Evolutionary conservation across 805 yeast species (phyloP).

Genomic region (Pichia membranifaciens): DNA sequence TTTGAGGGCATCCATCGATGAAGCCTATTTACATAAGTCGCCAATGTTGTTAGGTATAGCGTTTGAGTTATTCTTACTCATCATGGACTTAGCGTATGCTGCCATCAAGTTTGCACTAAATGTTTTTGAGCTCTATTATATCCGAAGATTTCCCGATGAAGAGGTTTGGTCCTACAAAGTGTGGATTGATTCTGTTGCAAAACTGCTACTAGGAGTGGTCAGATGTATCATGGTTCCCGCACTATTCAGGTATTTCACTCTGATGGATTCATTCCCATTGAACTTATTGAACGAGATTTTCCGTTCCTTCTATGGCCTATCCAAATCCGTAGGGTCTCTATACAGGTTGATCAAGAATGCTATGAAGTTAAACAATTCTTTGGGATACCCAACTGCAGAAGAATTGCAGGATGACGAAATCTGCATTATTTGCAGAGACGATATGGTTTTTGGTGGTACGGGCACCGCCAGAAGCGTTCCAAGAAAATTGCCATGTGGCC

Average conservation of each 20-base stretch:
- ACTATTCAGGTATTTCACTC: conserved; percentile 38
- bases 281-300: conserved; percentile 29
- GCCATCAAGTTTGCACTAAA: conserved; percentile 45
- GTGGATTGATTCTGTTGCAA: conserved; percentile 42
- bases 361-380: conserved; percentile 55
- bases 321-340: conserved; percentile 34
- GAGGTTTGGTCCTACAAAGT: conserved; percentile 76
- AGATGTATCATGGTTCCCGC: conserved; percentile 24
- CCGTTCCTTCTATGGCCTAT: conserved; percentile 22
- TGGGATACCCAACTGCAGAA: conserved; percentile 55
- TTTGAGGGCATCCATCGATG: conserved; percentile 52
- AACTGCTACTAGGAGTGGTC: conserved; percentile 43
- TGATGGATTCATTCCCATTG: conserved; percentile 34
- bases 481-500: conserved; percentile 76
- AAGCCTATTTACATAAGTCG: conserved; percentile 46
- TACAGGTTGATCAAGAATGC: conserved; percentile 40
- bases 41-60: conserved; percentile 63
- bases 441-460: conserved; percentile 49
- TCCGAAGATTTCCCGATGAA: conserved; percentile 38
- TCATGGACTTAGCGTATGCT: conserved; percentile 45
- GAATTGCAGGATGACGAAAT: conserved; percentile 60
- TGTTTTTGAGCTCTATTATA: conserved; percentile 49
- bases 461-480: conserved; percentile 46
- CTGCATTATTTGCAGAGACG: conserved; percentile 91
- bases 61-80: conserved; percentile 65